These are phyloP conservation scores for Leucocoprinus sp. DNA, from an alignment of 768 basidiomycete species.

Conservation along the genomic window DNA sequence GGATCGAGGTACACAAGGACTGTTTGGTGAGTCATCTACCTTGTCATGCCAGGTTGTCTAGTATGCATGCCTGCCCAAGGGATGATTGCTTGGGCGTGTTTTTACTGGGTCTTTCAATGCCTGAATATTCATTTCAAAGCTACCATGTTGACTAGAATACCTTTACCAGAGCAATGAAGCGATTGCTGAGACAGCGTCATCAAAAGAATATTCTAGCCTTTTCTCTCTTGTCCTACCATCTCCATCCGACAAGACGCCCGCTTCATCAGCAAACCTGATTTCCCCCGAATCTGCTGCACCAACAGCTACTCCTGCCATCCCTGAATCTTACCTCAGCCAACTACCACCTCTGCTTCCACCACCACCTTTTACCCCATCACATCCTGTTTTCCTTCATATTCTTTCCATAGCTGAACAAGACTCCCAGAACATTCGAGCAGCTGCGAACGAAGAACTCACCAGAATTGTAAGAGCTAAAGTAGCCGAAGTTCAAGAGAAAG, in stretches of 20 bases:
- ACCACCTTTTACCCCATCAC: conserved; percentile 68
- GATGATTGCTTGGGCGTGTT: conserved; percentile 4
- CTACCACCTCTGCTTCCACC: conserved; percentile 62
- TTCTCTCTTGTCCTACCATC: conserved; percentile 41
- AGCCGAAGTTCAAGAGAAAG: conserved; percentile 46
- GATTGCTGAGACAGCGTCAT: conserved; percentile 29
- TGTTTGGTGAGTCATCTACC: conserved; percentile 51
- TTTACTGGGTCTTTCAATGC: conserved; percentile 11
- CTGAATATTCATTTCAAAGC: not conserved
- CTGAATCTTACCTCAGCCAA: conserved; percentile 36
- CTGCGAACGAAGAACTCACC: conserved; percentile 51
- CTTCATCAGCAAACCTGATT: conserved; percentile 19
- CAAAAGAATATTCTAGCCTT: conserved; percentile 26
- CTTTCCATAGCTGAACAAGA: conserved; percentile 45
- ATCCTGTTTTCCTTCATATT: conserved; percentile 62
- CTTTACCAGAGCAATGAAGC: conserved; percentile 30
- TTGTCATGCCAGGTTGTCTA: conserved; percentile 5
- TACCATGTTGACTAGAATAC: conserved; percentile 14
- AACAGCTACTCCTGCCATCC: conserved; percentile 21
- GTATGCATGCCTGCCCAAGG: conserved; percentile 11
- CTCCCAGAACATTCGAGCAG: conserved; percentile 45
- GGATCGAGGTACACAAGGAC: conserved; percentile 62
- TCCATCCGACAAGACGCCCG: conserved; percentile 18
- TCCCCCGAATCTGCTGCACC: conserved; percentile 19
- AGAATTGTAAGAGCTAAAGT: conserved; percentile 45